phyloP scores from a whole-genome alignment of 2,329 filamentous ascomycete species.

The Diplodia intermedia region DNA sequence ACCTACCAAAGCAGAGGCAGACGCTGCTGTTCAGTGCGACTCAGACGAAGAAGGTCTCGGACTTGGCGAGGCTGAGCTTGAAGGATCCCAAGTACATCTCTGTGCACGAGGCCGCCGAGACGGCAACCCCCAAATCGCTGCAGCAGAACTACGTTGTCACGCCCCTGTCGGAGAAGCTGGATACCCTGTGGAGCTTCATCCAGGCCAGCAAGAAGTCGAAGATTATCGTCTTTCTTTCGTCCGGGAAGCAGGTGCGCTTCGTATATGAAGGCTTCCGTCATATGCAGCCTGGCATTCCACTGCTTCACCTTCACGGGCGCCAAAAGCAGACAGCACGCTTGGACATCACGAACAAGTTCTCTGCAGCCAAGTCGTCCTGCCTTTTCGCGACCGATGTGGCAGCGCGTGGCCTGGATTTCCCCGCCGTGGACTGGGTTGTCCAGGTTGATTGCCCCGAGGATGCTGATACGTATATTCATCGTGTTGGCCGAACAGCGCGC shows the following conservation, averaged over 20 bases:
- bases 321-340: slow-evolving; percentile 90
- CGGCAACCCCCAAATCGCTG: slow-evolving; percentile 81
- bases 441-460: slow-evolving; percentile 97
- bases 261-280: slow-evolving; percentile 93
- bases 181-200: slow-evolving; percentile 92
- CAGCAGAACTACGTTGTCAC: slow-evolving; percentile 92
- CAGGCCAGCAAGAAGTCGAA: slow-evolving; percentile 90
- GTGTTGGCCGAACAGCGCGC: slow-evolving; percentile 91
- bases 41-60: slow-evolving; percentile 91
- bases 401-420: slow-evolving; percentile 92
- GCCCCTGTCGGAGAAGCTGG: slow-evolving; percentile 84
- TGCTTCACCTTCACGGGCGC: slow-evolving; percentile 90
- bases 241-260: slow-evolving; percentile 95
- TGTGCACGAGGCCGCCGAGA: slow-evolving; percentile 81
- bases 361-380: slow-evolving; percentile 80
- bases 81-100: slow-evolving; percentile 93
- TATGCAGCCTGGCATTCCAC: slow-evolving; percentile 89
- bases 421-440: slow-evolving; percentile 98
- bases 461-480: slow-evolving; percentile 95
- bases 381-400: slow-evolving; percentile 96
- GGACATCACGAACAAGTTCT: slow-evolving; percentile 86
- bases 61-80: slow-evolving; percentile 86
- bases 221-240: slow-evolving; percentile 93
- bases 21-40: slow-evolving; percentile 96
- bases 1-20: slow-evolving; percentile 83